Evolutionary conservation across 1,284 basidiomycete species (phyloP).

Genomic region (Exobasidium cylindrosporum): DNA sequence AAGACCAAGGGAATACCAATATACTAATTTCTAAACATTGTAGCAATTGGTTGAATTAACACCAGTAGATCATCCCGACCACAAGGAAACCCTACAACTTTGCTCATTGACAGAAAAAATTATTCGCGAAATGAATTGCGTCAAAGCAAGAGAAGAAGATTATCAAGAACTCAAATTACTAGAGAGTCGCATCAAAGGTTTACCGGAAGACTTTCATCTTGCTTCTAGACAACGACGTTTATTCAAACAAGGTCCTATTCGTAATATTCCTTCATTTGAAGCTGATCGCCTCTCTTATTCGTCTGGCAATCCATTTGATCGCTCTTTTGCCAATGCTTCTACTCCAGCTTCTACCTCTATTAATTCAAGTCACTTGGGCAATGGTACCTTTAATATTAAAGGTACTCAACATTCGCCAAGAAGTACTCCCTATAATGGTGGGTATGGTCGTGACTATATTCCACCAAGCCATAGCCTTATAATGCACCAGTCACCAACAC

Average conservation of each 20-base stretch:
- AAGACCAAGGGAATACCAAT: not conserved
- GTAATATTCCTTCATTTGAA: slow-evolving; percentile 2
- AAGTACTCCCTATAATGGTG: too few species aligned
- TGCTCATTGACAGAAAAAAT: slow-evolving; percentile 12
- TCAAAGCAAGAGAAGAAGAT: slow-evolving; percentile 24
- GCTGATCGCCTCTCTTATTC: not conserved
- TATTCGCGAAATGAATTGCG: slow-evolving; percentile 23
- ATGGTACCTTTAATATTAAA: too few species aligned
- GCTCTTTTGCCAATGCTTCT: not conserved
- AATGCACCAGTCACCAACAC: not conserved
- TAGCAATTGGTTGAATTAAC: slow-evolving; percentile 22
- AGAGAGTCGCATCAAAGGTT: slow-evolving; percentile 15
- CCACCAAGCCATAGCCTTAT: not conserved
- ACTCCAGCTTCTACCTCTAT: not conserved
- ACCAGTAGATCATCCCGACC: slow-evolving; percentile 17
- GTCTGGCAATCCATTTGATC: not conserved
- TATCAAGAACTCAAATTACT: slow-evolving; percentile 14
- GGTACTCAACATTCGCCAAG: too few species aligned
- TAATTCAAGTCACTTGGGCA: too few species aligned
- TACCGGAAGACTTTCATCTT: slow-evolving; percentile 18
- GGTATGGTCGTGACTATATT: too few species aligned
- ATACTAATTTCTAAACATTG: not conserved
- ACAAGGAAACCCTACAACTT: slow-evolving; percentile 11
- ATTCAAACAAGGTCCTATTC: slow-evolving; percentile 17
- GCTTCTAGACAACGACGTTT: slow-evolving; percentile 17